Evolutionary conservation across 306 rosid species (phyloP), one percentile per base, ranked within the genome.

Genomic region (Rosa chinensis): DNA sequence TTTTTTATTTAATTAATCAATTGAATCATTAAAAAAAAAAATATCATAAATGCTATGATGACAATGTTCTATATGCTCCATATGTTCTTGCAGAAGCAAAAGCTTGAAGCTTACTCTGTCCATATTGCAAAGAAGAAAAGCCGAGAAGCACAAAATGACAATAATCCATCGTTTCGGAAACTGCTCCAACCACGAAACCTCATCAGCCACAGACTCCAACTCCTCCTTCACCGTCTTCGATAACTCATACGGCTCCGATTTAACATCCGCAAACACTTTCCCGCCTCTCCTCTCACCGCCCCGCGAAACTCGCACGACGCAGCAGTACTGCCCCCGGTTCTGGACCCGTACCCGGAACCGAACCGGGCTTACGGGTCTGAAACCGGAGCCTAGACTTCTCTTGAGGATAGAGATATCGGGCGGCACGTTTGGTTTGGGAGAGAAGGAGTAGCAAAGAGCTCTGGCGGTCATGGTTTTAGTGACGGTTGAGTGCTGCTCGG

Each of bases 91-190:
- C 8, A 14, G 35, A 53, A 37, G 43, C 43, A 75, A 35, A 35
- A 58, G 28, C 48, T 62, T 18, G 17, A 18, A 53, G 37, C 81
- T 85, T 85, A 93, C 99, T 84, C 99, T 93, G 45, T 96, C 99
- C 99, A 96, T 96, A 50, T 96, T 96, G 87, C 99, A 96, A 0
- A 96, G 96, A 80, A 96, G 94, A 75, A 96, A 96, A 28, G 99
- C 96, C 0, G 99, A 81, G 75, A 96, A 96, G 77, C 99, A 96
- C 53, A 96, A 90, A 81, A 92, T 52, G 58, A 96, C 99, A 45
- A 96, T 96, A 68, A 96, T 85, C 99, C 99, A 96, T 86, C 99
- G 79, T 75, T 93, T 96, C 0, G 98, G 99, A 58, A 96, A 88
- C 71, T 78, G 85, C 73, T 88, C 84, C 95, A 92, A 89, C 98